Percentiles rank a stretch among this genome's conserved stretches.
Conservation (phyloP, 371 early-diverging fungal species). For the Mortierella sp. region DNA sequence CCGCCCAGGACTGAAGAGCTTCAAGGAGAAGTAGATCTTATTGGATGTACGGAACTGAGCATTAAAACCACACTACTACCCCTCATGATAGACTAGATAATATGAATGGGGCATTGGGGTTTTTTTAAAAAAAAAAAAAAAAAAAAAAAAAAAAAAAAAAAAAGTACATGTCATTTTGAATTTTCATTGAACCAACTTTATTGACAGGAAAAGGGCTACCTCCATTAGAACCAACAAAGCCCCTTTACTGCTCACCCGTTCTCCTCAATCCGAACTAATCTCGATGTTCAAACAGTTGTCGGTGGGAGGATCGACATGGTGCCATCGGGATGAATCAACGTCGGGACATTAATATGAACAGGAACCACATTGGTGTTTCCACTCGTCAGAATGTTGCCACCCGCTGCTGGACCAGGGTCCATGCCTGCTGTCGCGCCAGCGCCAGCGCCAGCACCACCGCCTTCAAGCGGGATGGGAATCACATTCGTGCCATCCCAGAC, state of each 20-base stretch:
- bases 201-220: too few species aligned
- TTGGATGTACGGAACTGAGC: too few species aligned
- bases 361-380: conserved; percentile 14
- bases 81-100: too few species aligned
- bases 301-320: conserved; percentile 20
- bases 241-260: too few species aligned
- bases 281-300: too few species aligned
- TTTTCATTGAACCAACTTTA: too few species aligned
- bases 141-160: too few species aligned
- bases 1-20: conserved; percentile 45
- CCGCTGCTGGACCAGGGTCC: not conserved
- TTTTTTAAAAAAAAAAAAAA: too few species aligned
- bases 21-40: conserved; percentile 42
- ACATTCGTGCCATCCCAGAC: conserved; percentile 11
- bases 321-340: conserved; percentile 33
- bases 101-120: too few species aligned
- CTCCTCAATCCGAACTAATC: too few species aligned
- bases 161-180: too few species aligned
- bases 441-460: not conserved
- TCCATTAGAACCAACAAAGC: too few species aligned
- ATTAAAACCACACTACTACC: not conserved
- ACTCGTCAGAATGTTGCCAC: not conserved
- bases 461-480: conserved; percentile 1
- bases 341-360: conserved; percentile 31
- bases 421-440: not conserved